Percentiles rank a stretch among this genome's conserved stretches.
Conservation (phyloP, 2,329 filamentous ascomycete species). For the Stenocarpella maydis region DNA sequence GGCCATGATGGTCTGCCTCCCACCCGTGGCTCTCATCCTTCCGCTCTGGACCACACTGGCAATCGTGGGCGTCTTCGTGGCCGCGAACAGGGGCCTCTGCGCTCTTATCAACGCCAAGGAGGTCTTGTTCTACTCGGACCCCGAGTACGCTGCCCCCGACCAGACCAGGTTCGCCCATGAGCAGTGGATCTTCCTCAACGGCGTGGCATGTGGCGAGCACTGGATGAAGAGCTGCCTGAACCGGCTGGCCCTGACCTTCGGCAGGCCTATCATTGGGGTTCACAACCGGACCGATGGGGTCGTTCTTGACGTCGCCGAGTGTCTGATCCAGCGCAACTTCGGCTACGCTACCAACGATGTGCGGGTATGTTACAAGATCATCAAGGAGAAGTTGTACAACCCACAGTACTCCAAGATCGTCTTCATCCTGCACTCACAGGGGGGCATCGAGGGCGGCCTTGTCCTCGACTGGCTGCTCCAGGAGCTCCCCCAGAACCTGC, state of each 20-base stretch:
- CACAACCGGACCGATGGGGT: slow-evolving; percentile 80
- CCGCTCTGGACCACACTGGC: slow-evolving; percentile 57
- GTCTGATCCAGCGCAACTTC: slow-evolving; percentile 78
- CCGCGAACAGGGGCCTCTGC: slow-evolving; percentile 61
- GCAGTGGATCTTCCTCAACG: slow-evolving; percentile 84
- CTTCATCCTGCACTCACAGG: slow-evolving; percentile 80
- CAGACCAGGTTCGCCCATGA: slow-evolving; percentile 60
- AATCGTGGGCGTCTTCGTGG: slow-evolving; percentile 53
- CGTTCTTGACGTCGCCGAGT: slow-evolving; percentile 80
- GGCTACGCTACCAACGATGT: slow-evolving; percentile 75
- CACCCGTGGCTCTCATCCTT: slow-evolving; percentile 56
- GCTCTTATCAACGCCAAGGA: slow-evolving; percentile 60
- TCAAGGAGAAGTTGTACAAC: slow-evolving; percentile 72
- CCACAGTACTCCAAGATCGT: slow-evolving; percentile 72
- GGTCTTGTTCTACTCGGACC: slow-evolving; percentile 59
- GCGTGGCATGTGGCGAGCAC: slow-evolving; percentile 68
- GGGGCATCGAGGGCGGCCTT: slow-evolving; percentile 76
- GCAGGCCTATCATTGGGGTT: slow-evolving; percentile 74
- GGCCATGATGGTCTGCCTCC: slow-evolving; percentile 64
- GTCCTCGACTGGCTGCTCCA: slow-evolving; percentile 80
- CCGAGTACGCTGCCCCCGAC: slow-evolving; percentile 60
- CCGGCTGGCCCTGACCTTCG: slow-evolving; percentile 75
- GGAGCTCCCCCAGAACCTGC: slow-evolving; percentile 71
- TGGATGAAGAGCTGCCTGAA: slow-evolving; percentile 78
- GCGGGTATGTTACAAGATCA: slow-evolving; percentile 65